Evolutionary conservation across 2,329 filamentous ascomycete genomes (phyloP).

Genomic region (Lasiodiplodia citricola): DNA sequence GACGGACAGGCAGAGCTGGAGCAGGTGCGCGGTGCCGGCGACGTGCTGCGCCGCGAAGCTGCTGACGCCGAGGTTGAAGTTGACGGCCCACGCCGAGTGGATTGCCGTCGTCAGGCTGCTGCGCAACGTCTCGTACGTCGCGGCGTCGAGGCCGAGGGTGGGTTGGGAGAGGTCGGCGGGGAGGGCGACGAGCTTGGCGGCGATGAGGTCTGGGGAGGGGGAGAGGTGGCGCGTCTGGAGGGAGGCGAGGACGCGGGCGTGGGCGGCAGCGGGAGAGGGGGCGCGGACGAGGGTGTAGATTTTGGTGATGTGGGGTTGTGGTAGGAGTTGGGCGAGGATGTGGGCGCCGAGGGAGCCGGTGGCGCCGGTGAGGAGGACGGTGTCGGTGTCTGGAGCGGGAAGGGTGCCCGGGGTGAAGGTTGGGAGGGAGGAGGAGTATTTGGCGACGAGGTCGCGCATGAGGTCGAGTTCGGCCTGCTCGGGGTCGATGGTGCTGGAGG

Average conservation of each 20-base stretch:
- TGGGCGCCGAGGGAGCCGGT: slow-evolving; percentile 36
- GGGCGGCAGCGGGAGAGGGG: slow-evolving; percentile 34
- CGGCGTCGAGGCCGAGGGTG: slow-evolving; percentile 47
- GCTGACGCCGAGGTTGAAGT: slow-evolving; percentile 60
- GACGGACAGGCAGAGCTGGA: slow-evolving; percentile 45
- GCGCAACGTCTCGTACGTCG: slow-evolving; percentile 30
- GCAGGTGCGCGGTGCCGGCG: slow-evolving; percentile 51
- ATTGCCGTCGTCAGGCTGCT: slow-evolving; percentile 50
- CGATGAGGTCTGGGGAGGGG: slow-evolving; percentile 27
- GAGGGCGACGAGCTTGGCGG: slow-evolving; percentile 43
- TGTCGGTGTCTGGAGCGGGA: slow-evolving; percentile 14
- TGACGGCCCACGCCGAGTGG: slow-evolving; percentile 62
- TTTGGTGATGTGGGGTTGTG: slow-evolving; percentile 27
- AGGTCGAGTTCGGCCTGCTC: slow-evolving; percentile 46
- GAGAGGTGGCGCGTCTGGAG: slow-evolving; percentile 44
- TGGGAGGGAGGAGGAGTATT: slow-evolving; percentile 41
- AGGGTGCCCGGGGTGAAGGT: not conserved
- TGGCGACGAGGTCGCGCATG: slow-evolving; percentile 55
- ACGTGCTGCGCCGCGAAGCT: slow-evolving; percentile 57
- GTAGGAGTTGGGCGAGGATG: slow-evolving; percentile 33
- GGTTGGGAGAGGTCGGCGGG: slow-evolving; percentile 48
- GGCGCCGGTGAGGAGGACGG: slow-evolving; percentile 34
- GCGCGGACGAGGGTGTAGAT: slow-evolving; percentile 51
- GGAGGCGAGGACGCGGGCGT: slow-evolving; percentile 38
- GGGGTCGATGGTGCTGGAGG: slow-evolving; percentile 31